phyloP scores from a whole-genome alignment of 169 alveolate species.

The Eimeria praecox region DNA sequence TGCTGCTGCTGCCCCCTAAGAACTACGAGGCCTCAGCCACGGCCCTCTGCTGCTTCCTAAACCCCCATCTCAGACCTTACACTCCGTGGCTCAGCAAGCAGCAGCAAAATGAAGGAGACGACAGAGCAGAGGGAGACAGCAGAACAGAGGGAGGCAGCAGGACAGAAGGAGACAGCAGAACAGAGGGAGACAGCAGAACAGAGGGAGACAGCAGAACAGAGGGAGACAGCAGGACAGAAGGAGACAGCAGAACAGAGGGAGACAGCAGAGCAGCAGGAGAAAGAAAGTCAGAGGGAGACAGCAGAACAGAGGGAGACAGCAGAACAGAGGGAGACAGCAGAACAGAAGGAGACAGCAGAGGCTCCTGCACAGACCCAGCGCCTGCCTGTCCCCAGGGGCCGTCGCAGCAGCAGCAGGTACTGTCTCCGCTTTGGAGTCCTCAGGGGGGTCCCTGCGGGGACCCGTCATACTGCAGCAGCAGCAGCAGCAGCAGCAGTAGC shows the following conservation, averaged over 20 bases:
- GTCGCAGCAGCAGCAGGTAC: neutral
- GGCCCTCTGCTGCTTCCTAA: conserved; percentile 39
- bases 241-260: neutral
- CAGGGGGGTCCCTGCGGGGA: neutral
- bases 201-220: neutral
- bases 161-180: neutral
- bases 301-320: neutral
- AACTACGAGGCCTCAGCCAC: conserved; percentile 5
- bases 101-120: neutral
- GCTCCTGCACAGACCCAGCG: no score
- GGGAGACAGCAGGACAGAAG: neutral
- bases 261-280: conserved; percentile 14
- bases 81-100: conserved; percentile 25
- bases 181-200: neutral
- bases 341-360: neutral
- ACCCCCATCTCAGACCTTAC: conserved; percentile 7
- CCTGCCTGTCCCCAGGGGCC: no score
- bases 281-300: no score
- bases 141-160: neutral
- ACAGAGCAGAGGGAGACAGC: neutral
- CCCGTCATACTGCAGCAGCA: no score
- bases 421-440: neutral
- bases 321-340: neutral
- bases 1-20: conserved; percentile 33
- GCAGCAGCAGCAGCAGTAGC: no score